Evolutionary conservation across 768 basidiomycete species (phyloP).

Genomic region (Suillus ampliporus): DNA sequence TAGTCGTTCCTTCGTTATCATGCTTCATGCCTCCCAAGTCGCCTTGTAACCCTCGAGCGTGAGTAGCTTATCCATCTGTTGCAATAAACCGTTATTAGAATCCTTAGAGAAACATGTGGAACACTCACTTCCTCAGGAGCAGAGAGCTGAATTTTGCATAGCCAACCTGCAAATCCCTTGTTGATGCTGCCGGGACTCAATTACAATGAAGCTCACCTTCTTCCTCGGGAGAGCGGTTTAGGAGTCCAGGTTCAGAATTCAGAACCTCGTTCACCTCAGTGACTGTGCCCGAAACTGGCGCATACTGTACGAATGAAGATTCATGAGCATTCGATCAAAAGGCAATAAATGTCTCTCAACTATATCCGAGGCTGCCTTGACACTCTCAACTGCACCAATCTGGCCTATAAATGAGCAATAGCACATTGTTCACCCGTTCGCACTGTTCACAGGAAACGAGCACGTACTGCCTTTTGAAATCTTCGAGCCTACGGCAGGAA

Average conservation of each 20-base stretch:
- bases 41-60: conserved; percentile 76
- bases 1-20: not conserved
- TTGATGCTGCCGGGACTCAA: conserved; percentile 6
- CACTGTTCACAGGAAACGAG: not conserved
- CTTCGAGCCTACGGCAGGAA: conserved; percentile 67
- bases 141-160: conserved; percentile 89
- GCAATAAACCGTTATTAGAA: conserved; percentile 11
- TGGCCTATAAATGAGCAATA: conserved; percentile 52
- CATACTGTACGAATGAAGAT: conserved; percentile 59
- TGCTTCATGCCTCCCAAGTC: conserved; percentile 51
- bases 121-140: conserved; percentile 72
- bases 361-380: conserved; percentile 96
- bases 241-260: conserved; percentile 68
- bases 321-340: conserved; percentile 18
- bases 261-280: conserved; percentile 80
- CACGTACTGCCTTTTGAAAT: conserved; percentile 78
- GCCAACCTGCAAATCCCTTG: conserved; percentile 71
- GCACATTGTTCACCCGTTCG: not conserved
- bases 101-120: not conserved
- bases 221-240: conserved; percentile 88
- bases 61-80: conserved; percentile 73
- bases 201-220: conserved; percentile 59
- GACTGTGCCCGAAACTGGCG: conserved; percentile 88
- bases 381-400: conserved; percentile 94
- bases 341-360: conserved; percentile 46